Evolutionary conservation across 2,329 filamentous ascomycete genomes (phyloP).

Genomic region (Alternaria sp.): DNA sequence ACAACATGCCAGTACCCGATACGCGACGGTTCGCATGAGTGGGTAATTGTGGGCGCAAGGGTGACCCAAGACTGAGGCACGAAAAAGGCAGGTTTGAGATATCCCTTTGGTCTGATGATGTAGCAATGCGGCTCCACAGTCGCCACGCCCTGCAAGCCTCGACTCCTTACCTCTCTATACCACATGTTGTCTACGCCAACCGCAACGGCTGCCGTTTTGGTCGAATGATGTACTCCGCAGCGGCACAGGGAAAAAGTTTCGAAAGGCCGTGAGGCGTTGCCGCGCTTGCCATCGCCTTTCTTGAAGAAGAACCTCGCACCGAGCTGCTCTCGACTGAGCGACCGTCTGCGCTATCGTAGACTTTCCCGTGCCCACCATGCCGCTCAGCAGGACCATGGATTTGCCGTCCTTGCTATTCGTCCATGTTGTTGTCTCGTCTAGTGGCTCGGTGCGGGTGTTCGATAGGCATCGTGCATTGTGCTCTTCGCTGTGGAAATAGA

Average conservation of each 20-base stretch:
- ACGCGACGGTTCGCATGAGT: background rate
- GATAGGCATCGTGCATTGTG: constrained; percentile 28
- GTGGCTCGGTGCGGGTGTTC: constrained; percentile 32
- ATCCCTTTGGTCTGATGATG: background rate
- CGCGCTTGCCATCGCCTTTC: constrained; percentile 18
- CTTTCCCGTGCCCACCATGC: constrained; percentile 14
- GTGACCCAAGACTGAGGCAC: background rate
- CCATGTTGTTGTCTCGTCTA: constrained; percentile 31
- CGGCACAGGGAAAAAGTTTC: constrained; percentile 5
- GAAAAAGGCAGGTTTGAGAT: background rate
- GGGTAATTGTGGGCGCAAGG: background rate
- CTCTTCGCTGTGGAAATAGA: background rate
- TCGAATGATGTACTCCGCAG: background rate
- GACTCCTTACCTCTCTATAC: background rate
- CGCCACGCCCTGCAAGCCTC: background rate
- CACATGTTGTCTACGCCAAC: too few relatives aligned
- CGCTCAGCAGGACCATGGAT: constrained; percentile 41
- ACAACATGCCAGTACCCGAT: background rate
- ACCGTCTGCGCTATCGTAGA: constrained; percentile 27
- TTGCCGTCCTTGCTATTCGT: constrained; percentile 16
- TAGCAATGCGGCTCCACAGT: background rate
- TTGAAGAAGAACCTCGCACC: constrained; percentile 23
- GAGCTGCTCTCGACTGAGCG: constrained; percentile 11
- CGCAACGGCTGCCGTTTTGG: background rate
- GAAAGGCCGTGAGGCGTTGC: constrained; percentile 17